A percentile compares a stretch with the other conserved stretches of the same genome.
Conservation (phyloP, 2,329 filamentous ascomycete species). For the Xylaria sp. region DNA sequence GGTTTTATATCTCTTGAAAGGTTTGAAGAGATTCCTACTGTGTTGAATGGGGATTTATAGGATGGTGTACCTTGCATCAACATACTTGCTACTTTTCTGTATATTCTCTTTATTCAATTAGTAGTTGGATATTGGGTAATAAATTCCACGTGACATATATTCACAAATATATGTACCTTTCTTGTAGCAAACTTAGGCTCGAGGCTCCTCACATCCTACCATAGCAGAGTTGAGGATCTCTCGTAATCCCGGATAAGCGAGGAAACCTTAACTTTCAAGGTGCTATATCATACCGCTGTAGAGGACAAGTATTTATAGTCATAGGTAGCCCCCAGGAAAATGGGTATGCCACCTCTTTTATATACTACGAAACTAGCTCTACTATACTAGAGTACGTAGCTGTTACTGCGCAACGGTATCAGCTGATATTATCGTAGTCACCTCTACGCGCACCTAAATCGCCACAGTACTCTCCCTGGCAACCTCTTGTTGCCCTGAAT, state of each 20-base stretch:
- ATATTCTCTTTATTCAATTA: not conserved
- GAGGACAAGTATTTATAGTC: not conserved
- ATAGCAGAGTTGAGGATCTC: not conserved
- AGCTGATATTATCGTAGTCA: not conserved
- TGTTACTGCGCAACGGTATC: not conserved
- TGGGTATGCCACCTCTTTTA: not conserved
- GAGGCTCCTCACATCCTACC: not conserved
- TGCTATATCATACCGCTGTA: not conserved
- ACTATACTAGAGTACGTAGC: not conserved
- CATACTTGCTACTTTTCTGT: not conserved
- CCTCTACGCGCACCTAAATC: no score
- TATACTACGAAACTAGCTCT: not conserved
- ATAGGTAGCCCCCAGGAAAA: not conserved
- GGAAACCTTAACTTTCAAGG: not conserved
- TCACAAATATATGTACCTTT: not conserved
- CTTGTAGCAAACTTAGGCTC: not conserved
- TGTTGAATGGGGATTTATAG: not conserved
- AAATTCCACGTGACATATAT: not conserved
- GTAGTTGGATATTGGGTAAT: not conserved
- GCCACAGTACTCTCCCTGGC: not conserved
- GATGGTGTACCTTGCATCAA: not conserved
- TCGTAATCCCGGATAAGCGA: not conserved
- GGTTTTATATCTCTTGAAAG: conserved; percentile 19
- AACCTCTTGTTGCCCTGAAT: not conserved
- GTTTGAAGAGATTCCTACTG: conserved; percentile 8